Percentiles rank a stretch among this genome's conserved stretches.
Evolutionary conservation across 805 yeast genomes (phyloP).

Genomic region (Lachancea nothofagi): DNA sequence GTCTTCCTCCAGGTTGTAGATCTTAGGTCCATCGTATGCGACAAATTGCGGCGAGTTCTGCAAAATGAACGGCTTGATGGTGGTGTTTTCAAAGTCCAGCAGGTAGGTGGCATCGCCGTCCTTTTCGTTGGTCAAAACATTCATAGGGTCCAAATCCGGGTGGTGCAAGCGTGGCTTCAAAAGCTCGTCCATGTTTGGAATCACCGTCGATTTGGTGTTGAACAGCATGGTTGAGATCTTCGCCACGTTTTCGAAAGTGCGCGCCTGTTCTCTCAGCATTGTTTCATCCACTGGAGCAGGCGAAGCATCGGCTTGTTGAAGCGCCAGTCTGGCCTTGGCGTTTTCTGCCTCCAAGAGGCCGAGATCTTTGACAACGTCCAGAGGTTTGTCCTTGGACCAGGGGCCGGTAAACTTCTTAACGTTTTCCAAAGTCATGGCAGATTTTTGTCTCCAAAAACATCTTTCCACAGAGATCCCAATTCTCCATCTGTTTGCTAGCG

Average conservation of each 20-base stretch:
- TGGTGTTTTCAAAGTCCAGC: conserved; percentile 77
- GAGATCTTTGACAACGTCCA: conserved; percentile 56
- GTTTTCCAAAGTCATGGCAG: conserved; percentile 44
- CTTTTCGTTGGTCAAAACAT: conserved; percentile 51
- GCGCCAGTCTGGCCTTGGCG: conserved; percentile 46
- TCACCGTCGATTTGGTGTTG: conserved; percentile 43
- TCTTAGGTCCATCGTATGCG: conserved; percentile 82
- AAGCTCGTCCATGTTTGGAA: conserved; percentile 58
- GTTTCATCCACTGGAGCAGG: conserved; percentile 41
- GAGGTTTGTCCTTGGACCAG: conserved; percentile 53
- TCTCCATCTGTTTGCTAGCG: conserved; percentile 65
- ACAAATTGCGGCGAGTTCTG: conserved; percentile 78
- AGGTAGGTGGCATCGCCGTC: conserved; percentile 42
- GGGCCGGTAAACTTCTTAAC: conserved; percentile 65
- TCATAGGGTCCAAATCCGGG: conserved; percentile 90
- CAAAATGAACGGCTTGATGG: conserved; percentile 76
- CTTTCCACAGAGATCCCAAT: conserved; percentile 88
- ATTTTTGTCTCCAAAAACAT: conserved; percentile 66
- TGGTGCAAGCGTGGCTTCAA: conserved; percentile 67
- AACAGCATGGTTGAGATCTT: conserved; percentile 55
- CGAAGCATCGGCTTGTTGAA: conserved; percentile 49
- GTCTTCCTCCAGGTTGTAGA: conserved; percentile 70
- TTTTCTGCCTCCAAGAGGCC: conserved; percentile 64
- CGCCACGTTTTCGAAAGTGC: conserved; percentile 57
- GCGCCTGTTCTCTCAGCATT: conserved; percentile 45